Conservation (phyloP, 2,329 filamentous ascomycete genomes). For the Sphaceloma murrayae region DNA sequence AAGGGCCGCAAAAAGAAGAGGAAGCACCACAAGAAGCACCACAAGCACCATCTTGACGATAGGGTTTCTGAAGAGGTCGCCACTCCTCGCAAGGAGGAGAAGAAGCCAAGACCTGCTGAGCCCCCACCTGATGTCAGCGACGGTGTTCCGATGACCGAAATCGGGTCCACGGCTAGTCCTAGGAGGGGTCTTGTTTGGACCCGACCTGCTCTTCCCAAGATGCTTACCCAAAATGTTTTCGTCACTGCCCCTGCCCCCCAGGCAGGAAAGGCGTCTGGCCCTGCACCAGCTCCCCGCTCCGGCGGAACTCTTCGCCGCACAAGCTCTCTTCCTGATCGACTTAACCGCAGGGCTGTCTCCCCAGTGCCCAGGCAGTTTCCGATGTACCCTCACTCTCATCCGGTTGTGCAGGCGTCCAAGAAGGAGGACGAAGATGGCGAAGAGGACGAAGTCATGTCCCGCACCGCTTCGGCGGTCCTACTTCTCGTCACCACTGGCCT, state of each 20-base stretch:
- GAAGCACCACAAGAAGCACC: conserved; percentile 37
- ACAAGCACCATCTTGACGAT: conserved; percentile 27
- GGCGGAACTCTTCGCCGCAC: conserved; percentile 56
- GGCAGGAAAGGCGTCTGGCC: conserved; percentile 23
- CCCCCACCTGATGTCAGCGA: conserved; percentile 31
- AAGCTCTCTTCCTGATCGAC: conserved; percentile 62
- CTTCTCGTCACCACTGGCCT: conserved; percentile 46
- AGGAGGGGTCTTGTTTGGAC: conserved; percentile 45
- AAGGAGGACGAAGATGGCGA: conserved; percentile 21
- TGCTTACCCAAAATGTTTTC: conserved; percentile 64
- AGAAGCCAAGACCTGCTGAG: too few relatives aligned
- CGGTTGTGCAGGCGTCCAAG: conserved; percentile 9
- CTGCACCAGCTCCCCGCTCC: conserved; percentile 18
- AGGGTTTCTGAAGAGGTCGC: conserved; percentile 24
- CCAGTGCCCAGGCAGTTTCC: conserved; percentile 17
- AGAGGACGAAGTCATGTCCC: conserved; percentile 41
- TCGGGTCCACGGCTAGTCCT: conserved; percentile 5
- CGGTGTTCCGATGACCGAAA: conserved; percentile 24
- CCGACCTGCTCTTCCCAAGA: conserved; percentile 52
- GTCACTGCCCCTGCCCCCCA: conserved; percentile 31
- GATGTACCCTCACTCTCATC: conserved; percentile 10
- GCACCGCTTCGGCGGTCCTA: conserved; percentile 48
- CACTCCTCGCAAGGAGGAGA: conserved; percentile 17
- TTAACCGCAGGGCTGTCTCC: conserved; percentile 35
- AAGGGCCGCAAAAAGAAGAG: conserved; percentile 36